These are phyloP conservation scores for Crucibulum parvulum DNA, from an alignment of 1,284 basidiomycete species.

Conservation along the genomic window DNA sequence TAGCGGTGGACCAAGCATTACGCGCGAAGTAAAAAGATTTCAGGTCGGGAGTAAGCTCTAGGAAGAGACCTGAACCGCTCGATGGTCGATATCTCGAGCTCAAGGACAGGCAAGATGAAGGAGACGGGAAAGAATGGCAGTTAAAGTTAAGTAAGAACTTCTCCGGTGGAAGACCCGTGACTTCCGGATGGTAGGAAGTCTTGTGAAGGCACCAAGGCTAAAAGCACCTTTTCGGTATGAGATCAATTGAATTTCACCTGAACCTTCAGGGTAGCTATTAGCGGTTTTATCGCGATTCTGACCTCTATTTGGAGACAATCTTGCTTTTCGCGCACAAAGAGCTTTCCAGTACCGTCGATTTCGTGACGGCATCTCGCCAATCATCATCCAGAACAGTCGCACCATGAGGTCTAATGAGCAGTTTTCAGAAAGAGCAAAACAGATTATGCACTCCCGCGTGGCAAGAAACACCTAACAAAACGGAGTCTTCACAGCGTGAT, in stretches of 20 bases:
- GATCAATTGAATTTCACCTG: constrained; percentile 10
- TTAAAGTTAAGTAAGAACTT: constrained; percentile 22
- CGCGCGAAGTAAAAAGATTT: not conserved
- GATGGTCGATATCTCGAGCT: not conserved
- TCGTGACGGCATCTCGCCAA: not conserved
- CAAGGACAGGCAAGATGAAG: constrained; percentile 3
- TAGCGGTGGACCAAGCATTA: constrained; percentile 20
- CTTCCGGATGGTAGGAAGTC: constrained; percentile 28
- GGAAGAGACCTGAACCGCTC: not conserved
- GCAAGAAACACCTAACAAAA: not conserved
- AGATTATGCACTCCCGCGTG: not conserved
- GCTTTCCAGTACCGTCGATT: not conserved
- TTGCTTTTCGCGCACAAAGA: not conserved
- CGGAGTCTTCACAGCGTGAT: no score
- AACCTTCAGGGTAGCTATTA: constrained; percentile 8
- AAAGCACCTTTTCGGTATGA: constrained; percentile 12
- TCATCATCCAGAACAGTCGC: not conserved
- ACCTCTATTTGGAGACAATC: not conserved
- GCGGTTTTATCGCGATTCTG: not conserved
- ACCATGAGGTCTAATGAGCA: not conserved
- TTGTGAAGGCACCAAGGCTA: constrained; percentile 4
- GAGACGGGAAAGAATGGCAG: constrained; percentile 19
- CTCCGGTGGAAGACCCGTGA: constrained; percentile 29
- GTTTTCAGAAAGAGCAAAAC: not conserved
- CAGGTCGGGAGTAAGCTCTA: not conserved